A percentile compares a stretch with the other conserved stretches of the same genome.
These are phyloP conservation scores for Penicillium paneum DNA, from an alignment of 2,329 filamentous ascomycete genomes.

Conservation along the genomic window DNA sequence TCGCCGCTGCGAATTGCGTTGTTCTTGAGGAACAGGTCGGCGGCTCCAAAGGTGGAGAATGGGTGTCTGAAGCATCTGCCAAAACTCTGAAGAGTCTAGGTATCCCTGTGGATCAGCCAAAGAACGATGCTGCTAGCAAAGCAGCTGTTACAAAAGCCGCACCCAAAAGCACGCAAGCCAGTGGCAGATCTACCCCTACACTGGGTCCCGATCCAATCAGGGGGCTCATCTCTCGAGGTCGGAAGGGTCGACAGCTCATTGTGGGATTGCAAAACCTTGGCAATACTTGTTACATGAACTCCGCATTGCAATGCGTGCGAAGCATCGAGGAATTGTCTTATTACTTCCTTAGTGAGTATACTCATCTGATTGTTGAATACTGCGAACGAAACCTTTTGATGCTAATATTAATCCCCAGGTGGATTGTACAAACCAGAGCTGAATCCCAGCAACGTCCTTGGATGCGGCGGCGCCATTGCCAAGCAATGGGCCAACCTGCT, in stretches of 20 bases:
- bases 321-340: slow-evolving; percentile 90
- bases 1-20: slow-evolving; percentile 70
- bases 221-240: slow-evolving; percentile 50
- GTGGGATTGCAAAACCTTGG: slow-evolving; percentile 86
- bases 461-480: slow-evolving; percentile 83
- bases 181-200: slow-evolving; percentile 68
- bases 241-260: slow-evolving; percentile 64
- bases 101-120: slow-evolving; percentile 45
- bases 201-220: slow-evolving; percentile 54
- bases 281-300: slow-evolving; percentile 99
- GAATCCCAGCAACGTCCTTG: slow-evolving; percentile 80
- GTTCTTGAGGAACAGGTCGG: slow-evolving; percentile 78
- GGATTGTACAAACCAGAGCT: slow-evolving; percentile 74
- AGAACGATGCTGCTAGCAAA: slow-evolving; percentile 24
- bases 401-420: slow-evolving; percentile 34
- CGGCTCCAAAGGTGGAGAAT: slow-evolving; percentile 52
- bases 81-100: slow-evolving; percentile 48
- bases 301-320: slow-evolving; percentile 87
- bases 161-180: slow-evolving; percentile 40
- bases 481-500: slow-evolving; percentile 75
- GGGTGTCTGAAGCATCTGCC: slow-evolving; percentile 50
- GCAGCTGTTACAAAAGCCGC: slow-evolving; percentile 30
- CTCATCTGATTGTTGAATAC: background rate
- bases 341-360: slow-evolving; percentile 67
- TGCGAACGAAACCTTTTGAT: background rate